These are phyloP conservation scores for Phytopythium litorale DNA, from an alignment of 352 stramenopile genomes.

Conservation along the genomic window DNA sequence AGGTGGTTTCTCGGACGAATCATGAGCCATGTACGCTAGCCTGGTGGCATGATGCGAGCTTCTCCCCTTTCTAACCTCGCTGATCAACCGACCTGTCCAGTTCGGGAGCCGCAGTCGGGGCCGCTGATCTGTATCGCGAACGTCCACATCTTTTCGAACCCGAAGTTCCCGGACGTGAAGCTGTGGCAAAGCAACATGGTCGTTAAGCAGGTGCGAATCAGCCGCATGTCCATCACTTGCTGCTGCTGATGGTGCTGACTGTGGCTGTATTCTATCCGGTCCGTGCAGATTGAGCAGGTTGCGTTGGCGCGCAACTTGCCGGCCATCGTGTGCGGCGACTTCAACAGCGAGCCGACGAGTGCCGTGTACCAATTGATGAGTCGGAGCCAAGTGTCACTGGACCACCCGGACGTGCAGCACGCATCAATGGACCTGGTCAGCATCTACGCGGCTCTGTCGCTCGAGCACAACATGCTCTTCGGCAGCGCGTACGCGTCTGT, in stretches of 20 bases:
- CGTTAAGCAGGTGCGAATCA: constrained; percentile 62
- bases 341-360: constrained; percentile 97
- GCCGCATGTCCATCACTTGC: neutral
- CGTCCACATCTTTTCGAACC: constrained; percentile 98
- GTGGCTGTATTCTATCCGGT: neutral
- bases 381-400: constrained; percentile 72
- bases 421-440: constrained; percentile 55
- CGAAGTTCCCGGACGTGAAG: constrained; percentile 98
- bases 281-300: constrained; percentile 64
- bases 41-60: neutral
- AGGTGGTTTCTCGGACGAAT: constrained; percentile 84
- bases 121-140: constrained; percentile 95
- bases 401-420: constrained; percentile 92
- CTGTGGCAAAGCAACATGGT: constrained; percentile 95
- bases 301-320: constrained; percentile 79
- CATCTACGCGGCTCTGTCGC: constrained; percentile 67
- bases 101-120: constrained; percentile 37
- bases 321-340: constrained; percentile 97
- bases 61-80: neutral
- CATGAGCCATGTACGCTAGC: constrained; percentile 49
- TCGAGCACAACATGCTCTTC: constrained; percentile 93
- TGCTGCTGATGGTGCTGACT: neutral
- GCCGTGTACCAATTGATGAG: constrained; percentile 97
- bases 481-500: constrained; percentile 94
- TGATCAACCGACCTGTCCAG: constrained; percentile 3